phyloP scores from a whole-genome alignment of 805 yeast genomes.

The Ogataea methanolica region DNA sequence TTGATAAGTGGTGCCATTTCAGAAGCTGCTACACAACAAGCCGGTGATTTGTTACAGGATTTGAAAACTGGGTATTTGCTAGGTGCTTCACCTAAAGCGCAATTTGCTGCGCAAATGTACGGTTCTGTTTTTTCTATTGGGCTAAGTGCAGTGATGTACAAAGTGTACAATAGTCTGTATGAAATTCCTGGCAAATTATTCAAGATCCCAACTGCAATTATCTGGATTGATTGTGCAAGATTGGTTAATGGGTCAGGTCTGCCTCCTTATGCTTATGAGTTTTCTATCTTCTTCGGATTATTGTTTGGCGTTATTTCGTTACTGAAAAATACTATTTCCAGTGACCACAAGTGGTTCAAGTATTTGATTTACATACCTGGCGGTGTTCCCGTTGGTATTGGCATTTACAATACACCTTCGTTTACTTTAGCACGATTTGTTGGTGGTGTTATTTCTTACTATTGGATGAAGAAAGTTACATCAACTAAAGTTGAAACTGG shows the following conservation, averaged over 20 bases:
- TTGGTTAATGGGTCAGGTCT: conserved; percentile 87
- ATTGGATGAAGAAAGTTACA: conserved; percentile 43
- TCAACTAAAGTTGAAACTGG: neutral
- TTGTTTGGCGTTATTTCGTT: conserved; percentile 68
- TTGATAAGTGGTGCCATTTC: conserved; percentile 95
- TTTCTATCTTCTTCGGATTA: conserved; percentile 57
- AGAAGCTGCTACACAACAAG: conserved; percentile 98
- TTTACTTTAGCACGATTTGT: conserved; percentile 90
- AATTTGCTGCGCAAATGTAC: conserved; percentile 81
- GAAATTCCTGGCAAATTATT: conserved; percentile 78
- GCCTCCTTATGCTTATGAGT: conserved; percentile 69
- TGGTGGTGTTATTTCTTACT: conserved; percentile 71
- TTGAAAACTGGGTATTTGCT: conserved; percentile 87
- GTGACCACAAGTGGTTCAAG: conserved; percentile 23
- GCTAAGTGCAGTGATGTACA: conserved; percentile 77
- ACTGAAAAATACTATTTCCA: conserved; percentile 49
- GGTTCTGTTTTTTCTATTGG: conserved; percentile 85
- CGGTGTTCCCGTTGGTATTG: conserved; percentile 97
- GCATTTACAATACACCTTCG: conserved; percentile 89
- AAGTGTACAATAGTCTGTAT: conserved; percentile 75
- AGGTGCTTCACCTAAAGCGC: conserved; percentile 91
- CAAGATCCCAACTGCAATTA: conserved; percentile 90
- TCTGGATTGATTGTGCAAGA: conserved; percentile 96
- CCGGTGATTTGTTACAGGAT: conserved; percentile 98
- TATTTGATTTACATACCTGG: conserved; percentile 67